These are phyloP conservation scores for Pleurotus pulmonarius DNA, from an alignment of 768 basidiomycete species.

Conservation along the genomic window DNA sequence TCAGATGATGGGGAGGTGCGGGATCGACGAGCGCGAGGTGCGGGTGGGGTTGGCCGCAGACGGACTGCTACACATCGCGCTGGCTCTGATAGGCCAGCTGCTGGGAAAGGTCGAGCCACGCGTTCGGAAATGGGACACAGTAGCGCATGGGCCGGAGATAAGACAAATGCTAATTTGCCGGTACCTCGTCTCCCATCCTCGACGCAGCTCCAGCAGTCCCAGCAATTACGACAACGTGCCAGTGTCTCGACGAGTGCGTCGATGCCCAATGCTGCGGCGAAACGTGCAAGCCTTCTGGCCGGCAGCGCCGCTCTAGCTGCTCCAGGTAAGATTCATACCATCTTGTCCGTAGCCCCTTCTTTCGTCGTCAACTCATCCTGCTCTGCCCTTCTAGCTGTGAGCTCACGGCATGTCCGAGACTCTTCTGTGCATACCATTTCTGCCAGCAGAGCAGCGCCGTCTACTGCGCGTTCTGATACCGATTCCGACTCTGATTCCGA, in stretches of 20 bases:
- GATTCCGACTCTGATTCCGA: slow-evolving; percentile 32
- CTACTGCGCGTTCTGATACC: slow-evolving; percentile 23
- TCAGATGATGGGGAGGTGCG: slow-evolving; percentile 20
- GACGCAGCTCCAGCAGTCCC: background rate
- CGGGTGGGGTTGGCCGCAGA: slow-evolving; percentile 19
- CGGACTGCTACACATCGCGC: slow-evolving; percentile 27
- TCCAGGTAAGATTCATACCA: slow-evolving; percentile 12
- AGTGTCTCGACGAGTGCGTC: slow-evolving; percentile 59
- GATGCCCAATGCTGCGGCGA: slow-evolving; percentile 46
- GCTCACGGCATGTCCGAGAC: slow-evolving; percentile 22
- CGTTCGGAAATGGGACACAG: slow-evolving; percentile 14
- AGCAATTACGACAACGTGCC: slow-evolving; percentile 37
- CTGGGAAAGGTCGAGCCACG: slow-evolving; percentile 12
- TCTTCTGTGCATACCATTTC: slow-evolving; percentile 23
- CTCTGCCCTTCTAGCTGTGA: slow-evolving; percentile 12
- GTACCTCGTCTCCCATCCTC: background rate
- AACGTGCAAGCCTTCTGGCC: slow-evolving; percentile 41
- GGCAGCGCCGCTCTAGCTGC: slow-evolving; percentile 18
- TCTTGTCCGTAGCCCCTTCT: slow-evolving; percentile 2
- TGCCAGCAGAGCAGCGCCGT: slow-evolving; percentile 1
- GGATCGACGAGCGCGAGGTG: background rate
- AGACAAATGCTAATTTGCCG: background rate
- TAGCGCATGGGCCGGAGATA: slow-evolving; percentile 6
- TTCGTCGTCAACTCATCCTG: background rate
- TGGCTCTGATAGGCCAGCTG: slow-evolving; percentile 6